phyloP scores from a whole-genome alignment of 169 alveolate genomes.

The Eimeria falciformis region DNA sequence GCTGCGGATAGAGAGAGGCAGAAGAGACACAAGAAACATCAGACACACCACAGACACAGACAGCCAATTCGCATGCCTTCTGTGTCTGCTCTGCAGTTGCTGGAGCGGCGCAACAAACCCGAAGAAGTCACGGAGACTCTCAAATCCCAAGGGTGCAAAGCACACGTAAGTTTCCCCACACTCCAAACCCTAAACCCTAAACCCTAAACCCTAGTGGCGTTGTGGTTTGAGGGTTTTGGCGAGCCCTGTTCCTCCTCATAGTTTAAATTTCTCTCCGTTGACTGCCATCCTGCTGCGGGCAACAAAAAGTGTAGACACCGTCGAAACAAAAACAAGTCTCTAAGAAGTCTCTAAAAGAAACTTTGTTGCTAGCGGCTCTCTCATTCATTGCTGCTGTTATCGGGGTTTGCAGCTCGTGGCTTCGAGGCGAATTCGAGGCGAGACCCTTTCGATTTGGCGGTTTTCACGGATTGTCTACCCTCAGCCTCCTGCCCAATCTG shows the following conservation, averaged over 20 bases:
- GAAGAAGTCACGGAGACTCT: not conserved
- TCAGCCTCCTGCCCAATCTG: not conserved
- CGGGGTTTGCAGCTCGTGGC: slow-evolving; percentile 14
- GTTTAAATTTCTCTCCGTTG: not conserved
- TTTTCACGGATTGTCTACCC: not conserved
- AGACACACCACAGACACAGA: too few species aligned
- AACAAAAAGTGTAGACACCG: too few species aligned
- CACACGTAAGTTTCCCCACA: not conserved
- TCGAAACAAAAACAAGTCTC: too few species aligned
- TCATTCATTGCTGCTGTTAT: not conserved
- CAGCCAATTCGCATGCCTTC: not conserved
- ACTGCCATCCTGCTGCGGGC: not conserved
- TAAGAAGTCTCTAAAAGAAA: too few species aligned
- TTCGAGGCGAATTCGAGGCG: not conserved
- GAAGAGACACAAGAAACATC: not conserved
- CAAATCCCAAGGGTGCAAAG: not conserved
- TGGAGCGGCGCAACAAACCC: slow-evolving; percentile 14
- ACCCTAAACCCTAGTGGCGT: not conserved
- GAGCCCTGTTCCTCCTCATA: not conserved
- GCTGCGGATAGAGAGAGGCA: not conserved
- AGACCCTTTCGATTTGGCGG: not conserved
- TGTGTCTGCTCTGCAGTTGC: not conserved
- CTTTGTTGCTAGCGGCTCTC: not conserved
- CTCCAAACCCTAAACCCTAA: too few species aligned
- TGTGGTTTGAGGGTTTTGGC: not conserved